These are phyloP conservation scores for Mycena venus DNA, from an alignment of 768 basidiomycete species.

Conservation along the genomic window DNA sequence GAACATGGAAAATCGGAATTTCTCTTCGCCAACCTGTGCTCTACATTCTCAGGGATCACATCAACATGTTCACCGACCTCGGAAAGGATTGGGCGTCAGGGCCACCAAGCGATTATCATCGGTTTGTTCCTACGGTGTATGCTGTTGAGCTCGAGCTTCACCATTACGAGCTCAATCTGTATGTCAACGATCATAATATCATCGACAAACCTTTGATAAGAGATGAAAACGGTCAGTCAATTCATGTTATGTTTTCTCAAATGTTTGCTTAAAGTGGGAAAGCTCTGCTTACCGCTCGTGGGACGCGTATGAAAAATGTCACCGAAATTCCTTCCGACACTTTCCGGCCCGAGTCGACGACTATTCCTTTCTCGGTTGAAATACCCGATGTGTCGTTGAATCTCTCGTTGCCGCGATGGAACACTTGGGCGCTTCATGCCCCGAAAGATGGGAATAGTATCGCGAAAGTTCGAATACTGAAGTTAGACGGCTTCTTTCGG, in stretches of 20 bases:
- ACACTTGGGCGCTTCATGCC: constrained; percentile 81
- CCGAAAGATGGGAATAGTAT: constrained; percentile 72
- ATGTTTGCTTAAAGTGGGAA: background rate
- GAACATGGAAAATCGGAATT: constrained; percentile 85
- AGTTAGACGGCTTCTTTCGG: constrained; percentile 77
- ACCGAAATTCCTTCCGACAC: constrained; percentile 75
- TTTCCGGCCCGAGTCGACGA: constrained; percentile 79
- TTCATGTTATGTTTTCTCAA: background rate
- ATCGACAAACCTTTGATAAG: constrained; percentile 87
- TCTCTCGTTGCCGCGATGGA: constrained; percentile 90
- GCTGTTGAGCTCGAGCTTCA: constrained; percentile 75
- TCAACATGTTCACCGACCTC: constrained; percentile 95
- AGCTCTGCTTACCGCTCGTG: constrained; percentile 84
- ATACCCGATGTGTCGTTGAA: constrained; percentile 68
- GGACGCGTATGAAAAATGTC: constrained; percentile 63
- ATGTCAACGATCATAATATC: constrained; percentile 96
- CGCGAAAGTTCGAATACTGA: constrained; percentile 68
- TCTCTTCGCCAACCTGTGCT: constrained; percentile 79
- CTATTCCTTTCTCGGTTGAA: constrained; percentile 74
- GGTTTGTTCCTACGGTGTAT: constrained; percentile 90
- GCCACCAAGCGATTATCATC: constrained; percentile 82
- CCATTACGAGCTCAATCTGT: constrained; percentile 83
- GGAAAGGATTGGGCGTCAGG: constrained; percentile 92
- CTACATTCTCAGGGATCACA: constrained; percentile 90
- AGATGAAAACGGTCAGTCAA: constrained; percentile 84